phyloP scores from a whole-genome alignment of 208 protist species.

The Leishmania amazonensis region DNA sequence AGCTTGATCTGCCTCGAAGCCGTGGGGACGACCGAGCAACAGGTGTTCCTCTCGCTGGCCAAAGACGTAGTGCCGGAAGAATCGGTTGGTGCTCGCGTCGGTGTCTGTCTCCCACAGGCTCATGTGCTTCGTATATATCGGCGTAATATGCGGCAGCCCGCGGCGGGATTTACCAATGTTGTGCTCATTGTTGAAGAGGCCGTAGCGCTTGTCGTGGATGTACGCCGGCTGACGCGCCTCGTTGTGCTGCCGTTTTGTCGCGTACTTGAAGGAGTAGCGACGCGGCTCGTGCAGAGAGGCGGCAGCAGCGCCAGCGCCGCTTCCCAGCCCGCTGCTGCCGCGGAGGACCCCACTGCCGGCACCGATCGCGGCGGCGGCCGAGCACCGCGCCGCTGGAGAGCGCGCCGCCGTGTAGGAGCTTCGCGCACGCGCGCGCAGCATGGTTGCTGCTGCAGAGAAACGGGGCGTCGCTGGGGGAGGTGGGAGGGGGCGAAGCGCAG shows the following conservation, averaged over 20 bases:
- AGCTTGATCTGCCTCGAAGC: slow-evolving; percentile 64
- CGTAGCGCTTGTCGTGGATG: slow-evolving; percentile 88
- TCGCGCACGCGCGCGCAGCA: slow-evolving; percentile 29
- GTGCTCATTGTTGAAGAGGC: slow-evolving; percentile 81
- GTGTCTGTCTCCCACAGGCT: slow-evolving; percentile 89
- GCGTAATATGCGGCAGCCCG: slow-evolving; percentile 75
- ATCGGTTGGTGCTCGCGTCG: slow-evolving; percentile 84
- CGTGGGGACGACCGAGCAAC: slow-evolving; percentile 72
- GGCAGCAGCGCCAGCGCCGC: background rate
- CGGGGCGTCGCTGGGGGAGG: background rate
- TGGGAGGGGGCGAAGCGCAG: too few relatives aligned
- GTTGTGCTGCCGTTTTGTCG: slow-evolving; percentile 71
- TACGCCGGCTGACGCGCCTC: slow-evolving; percentile 84
- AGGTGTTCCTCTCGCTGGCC: slow-evolving; percentile 78
- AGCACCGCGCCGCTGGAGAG: slow-evolving; percentile 25
- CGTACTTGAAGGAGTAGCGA: slow-evolving; percentile 89
- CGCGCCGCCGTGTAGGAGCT: slow-evolving; percentile 19
- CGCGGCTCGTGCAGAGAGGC: slow-evolving; percentile 41
- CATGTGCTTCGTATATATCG: slow-evolving; percentile 82
- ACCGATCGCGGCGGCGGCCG: slow-evolving; percentile 14
- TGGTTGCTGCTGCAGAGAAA: background rate
- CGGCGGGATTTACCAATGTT: slow-evolving; percentile 75
- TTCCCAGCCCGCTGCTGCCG: background rate
- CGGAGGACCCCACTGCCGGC: background rate
- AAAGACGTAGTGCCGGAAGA: slow-evolving; percentile 81